Base-by-base conservation (phyloP, 2,329 filamentous ascomycete genomes). In the Dactylellina parvicollis region DNA sequence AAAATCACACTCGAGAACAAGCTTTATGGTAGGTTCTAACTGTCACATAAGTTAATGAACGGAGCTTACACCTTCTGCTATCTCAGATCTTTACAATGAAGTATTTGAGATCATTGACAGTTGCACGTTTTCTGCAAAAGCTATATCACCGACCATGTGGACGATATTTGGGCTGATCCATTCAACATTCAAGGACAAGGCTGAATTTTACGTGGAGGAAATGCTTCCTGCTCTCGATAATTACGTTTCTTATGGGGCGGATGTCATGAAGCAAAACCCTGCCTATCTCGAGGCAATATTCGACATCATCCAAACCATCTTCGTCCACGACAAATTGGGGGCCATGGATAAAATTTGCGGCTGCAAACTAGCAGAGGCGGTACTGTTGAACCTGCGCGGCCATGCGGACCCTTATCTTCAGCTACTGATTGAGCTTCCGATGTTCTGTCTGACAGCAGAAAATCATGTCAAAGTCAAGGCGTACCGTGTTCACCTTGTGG, bases 81-180 rank as follows among this genome's bases (percentile, higher is more conserved):
- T 32, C 3, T 42, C 74, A 90, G 90, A 99, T 81, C 84, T 99
- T 20, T 99, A 97, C 82, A 99, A 98, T 80, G 95, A 99, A 80
- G 88, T 98, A 3, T 99, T 99, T 77, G 95, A 99, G 82, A 99
- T 99, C 78, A 96, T 99, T 77, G 95, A 99, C 81, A 97, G 92
- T 85, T 99, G 95, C 85, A 99, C 95, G 5, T 99, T 98, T 80
- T 92, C 95, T 9, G 94, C 95, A 75, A 99, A 98, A 85, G 87
- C 88, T 69, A 98, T 99, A 77, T 97, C 95, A 0, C 88, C 90
- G 8, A 96, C 92, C 42, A 99, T 99, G 95, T 99, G 95, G 95
- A 89, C 94, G 81, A 94, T 95, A 1, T 99, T 99, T 80, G 93
- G 96, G 82, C 86, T 98, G 46, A 96, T 99, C 75, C 94, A 98